phyloP scores from a whole-genome alignment of 495 filamentous ascomycete species.

The Trypethelium eluteriae region DNA sequence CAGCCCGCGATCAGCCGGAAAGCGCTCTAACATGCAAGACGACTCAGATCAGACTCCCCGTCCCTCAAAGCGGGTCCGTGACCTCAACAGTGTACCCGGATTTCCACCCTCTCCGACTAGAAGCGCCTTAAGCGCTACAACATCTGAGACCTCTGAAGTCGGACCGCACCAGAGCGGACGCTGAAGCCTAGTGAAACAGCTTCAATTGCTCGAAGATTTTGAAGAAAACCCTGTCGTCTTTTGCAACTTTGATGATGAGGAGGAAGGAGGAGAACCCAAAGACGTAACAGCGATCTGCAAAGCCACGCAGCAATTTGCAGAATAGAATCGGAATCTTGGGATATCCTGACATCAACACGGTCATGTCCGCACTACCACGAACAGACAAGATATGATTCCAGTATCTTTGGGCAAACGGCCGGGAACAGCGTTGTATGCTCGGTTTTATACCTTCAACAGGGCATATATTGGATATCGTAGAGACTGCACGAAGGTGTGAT shows the following conservation, averaged over 20 bases:
- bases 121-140: background rate
- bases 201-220: slow-evolving; percentile 16
- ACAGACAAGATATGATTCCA: slow-evolving; percentile 17
- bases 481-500: slow-evolving; percentile 20
- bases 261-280: slow-evolving; percentile 13
- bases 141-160: slow-evolving; percentile 15
- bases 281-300: slow-evolving; percentile 11
- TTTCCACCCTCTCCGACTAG: slow-evolving; percentile 1
- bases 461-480: slow-evolving; percentile 17
- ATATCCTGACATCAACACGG: slow-evolving; percentile 14
- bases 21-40: slow-evolving; percentile 12
- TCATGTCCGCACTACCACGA: slow-evolving; percentile 12
- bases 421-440: slow-evolving; percentile 1
- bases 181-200: slow-evolving; percentile 13
- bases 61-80: slow-evolving; percentile 1
- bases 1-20: slow-evolving; percentile 6
- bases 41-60: slow-evolving; percentile 10
- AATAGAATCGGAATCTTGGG: slow-evolving; percentile 20
- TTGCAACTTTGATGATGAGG: slow-evolving; percentile 17
- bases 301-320: slow-evolving; percentile 15
- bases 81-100: background rate
- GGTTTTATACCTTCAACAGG: slow-evolving; percentile 20
- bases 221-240: slow-evolving; percentile 16
- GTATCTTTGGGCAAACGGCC: slow-evolving; percentile 22
- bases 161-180: slow-evolving; percentile 17